Percentiles rank a stretch among this genome's conserved stretches.
phyloP scores from a whole-genome alignment of 345 rosid species.

The Salix udensis region DNA sequence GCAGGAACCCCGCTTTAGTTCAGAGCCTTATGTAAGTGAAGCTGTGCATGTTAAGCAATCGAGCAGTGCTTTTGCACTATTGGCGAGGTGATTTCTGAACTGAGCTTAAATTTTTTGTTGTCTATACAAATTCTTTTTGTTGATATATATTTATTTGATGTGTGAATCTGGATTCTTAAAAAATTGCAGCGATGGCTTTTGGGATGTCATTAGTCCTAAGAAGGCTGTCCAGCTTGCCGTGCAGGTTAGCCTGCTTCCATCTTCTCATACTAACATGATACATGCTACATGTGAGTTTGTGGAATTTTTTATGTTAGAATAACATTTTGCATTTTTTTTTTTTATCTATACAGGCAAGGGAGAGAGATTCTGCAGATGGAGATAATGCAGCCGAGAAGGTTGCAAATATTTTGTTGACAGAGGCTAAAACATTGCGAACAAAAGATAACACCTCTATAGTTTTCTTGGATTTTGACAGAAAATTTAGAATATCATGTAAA shows the following conservation, averaged over 20 bases:
- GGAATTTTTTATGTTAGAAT: background rate
- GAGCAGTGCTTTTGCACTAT: slow-evolving; percentile 55
- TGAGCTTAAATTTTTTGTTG: background rate
- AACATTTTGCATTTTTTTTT: background rate
- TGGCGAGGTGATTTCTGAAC: slow-evolving; percentile 65
- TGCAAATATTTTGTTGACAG: slow-evolving; percentile 66
- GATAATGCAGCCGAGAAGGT: slow-evolving; percentile 65
- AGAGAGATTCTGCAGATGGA: slow-evolving; percentile 30
- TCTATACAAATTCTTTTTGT: background rate
- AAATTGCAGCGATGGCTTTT: slow-evolving; percentile 77
- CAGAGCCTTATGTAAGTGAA: slow-evolving; percentile 80
- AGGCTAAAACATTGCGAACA: slow-evolving; percentile 81
- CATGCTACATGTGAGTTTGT: background rate
- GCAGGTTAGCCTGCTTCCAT: slow-evolving; percentile 47
- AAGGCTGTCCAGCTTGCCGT: slow-evolving; percentile 69
- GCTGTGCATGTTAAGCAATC: slow-evolving; percentile 55
- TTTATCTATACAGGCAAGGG: slow-evolving; percentile 44
- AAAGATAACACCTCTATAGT: slow-evolving; percentile 91
- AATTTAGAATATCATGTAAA: slow-evolving; percentile 40
- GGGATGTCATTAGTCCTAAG: slow-evolving; percentile 79
- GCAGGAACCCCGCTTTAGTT: slow-evolving; percentile 78
- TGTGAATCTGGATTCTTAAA: background rate
- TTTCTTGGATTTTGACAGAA: slow-evolving; percentile 66
- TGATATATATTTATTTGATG: background rate
- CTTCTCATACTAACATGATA: background rate